phyloP scores from a whole-genome alignment of 2,329 filamentous ascomycete genomes.

The Cladosporium sp. region DNA sequence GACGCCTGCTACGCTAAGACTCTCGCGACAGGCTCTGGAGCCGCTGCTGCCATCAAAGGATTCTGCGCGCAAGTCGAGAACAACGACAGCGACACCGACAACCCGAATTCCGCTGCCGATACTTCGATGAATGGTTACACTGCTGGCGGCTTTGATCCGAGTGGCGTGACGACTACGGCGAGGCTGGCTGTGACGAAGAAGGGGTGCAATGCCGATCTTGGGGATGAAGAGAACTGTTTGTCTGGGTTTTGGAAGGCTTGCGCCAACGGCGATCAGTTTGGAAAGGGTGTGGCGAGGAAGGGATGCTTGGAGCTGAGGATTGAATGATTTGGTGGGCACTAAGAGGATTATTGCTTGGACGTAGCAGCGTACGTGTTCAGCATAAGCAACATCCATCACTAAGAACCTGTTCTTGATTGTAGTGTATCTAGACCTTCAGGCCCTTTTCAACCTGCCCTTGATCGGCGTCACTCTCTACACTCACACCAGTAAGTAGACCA shows the following conservation, averaged over 20 bases:
- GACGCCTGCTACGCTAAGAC: constrained; percentile 4
- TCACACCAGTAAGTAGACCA: constrained; percentile 23
- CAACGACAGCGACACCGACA: constrained; percentile 9
- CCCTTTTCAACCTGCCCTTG: not conserved
- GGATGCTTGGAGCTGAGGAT: constrained; percentile 13
- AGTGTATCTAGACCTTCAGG: not conserved
- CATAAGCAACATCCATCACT: not conserved
- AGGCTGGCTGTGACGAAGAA: not conserved
- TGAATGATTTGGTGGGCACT: not conserved
- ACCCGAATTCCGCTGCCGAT: not conserved
- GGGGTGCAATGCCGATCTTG: not conserved
- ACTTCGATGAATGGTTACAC: constrained; percentile 13
- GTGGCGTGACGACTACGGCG: constrained; percentile 8
- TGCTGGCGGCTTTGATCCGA: constrained; percentile 12
- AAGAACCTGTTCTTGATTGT: not conserved
- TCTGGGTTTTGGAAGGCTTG: constrained; percentile 7
- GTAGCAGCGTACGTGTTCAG: not conserved
- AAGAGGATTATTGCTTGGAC: not conserved
- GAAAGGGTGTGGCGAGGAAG: not conserved
- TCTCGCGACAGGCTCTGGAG: constrained; percentile 9
- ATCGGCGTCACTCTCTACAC: constrained; percentile 2
- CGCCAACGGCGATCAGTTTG: constrained; percentile 8
- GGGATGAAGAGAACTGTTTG: constrained; percentile 10
- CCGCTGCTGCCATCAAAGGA: constrained; percentile 13
- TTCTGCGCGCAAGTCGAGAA: constrained; percentile 14